Evolutionary conservation across 768 basidiomycete species (phyloP), one percentile per base, ranked within the genome.

Genomic region (Inosperma sp.): DNA sequence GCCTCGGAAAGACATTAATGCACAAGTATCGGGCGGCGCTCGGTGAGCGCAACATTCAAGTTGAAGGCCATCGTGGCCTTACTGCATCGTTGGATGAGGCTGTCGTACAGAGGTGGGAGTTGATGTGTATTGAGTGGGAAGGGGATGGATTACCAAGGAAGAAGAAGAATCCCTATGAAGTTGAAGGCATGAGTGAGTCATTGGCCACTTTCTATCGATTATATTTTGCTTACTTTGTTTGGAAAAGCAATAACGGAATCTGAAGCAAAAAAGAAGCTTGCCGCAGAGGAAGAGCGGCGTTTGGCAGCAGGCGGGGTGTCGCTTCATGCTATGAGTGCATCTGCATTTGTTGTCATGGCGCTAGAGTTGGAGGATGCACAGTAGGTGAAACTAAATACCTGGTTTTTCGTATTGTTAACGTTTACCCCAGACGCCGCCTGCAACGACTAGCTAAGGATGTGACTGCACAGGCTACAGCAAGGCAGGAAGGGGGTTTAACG

Each of bases 301-400:
- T 23, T 49, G 22, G 13, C 6, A 21, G 23, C 25, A 13, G 37
- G 22, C 17, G 49, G 25, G 17, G 22, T 33, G 22, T 16, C 52
- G 13, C 37, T 47, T 16, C 50, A 55, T 41, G 17, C 39, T 12
- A 52, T 47, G 23, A 54, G 44, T 39, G 43, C 55, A 7, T 10
- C 45, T 9, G 30, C 27, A 13, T 61, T 61, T 29, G 16, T 61
- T 22, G 22, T 37, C 9, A 30, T 57, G 30, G 59, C 39, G 6
- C 21, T 61, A 22, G 56, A 57, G 16, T 27, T 61, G n/a, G 58
- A 61, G 40, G 53, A 57, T 2, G 25, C 40, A 10, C 57, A 58
- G 58, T 59, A 55, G 25, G 53, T 58, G 22, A 22, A 22, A 30
- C 16, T 39, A 8, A 8, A 39, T 7, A n/a, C 16, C 8, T 17